phyloP scores from a whole-genome alignment of 148 eudicot genomes.

The Limonium bicolor region DNA sequence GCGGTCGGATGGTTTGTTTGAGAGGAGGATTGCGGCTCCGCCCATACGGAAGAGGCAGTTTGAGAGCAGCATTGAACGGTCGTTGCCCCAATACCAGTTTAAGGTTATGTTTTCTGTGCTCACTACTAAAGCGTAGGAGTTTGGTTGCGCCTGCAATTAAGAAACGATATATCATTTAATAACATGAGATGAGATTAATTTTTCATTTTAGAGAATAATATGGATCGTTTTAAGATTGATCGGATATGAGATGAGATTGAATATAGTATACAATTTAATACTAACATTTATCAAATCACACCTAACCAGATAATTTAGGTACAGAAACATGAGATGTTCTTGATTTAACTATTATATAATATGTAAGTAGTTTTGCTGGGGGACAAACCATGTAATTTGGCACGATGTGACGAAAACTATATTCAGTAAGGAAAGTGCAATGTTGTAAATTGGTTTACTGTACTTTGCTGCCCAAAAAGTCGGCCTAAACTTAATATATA shows the following conservation, averaged over 20 bases:
- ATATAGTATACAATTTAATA: too few species aligned
- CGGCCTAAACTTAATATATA: too few species aligned
- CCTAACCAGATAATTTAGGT: too few species aligned
- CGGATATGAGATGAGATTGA: not conserved
- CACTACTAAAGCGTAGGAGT: conserved; percentile 26
- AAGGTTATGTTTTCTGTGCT: conserved; percentile 35
- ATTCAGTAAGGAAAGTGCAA: too few species aligned
- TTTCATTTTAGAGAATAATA: not conserved
- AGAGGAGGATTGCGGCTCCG: conserved; percentile 30
- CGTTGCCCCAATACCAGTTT: conserved; percentile 33
- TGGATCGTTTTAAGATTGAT: not conserved
- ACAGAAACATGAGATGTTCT: too few species aligned
- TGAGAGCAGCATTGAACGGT: conserved; percentile 29
- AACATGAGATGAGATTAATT: not conserved
- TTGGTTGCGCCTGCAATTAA: conserved; percentile 17
- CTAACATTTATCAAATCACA: too few species aligned
- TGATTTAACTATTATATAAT: too few species aligned
- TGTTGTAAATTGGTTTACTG: too few species aligned
- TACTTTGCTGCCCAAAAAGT: too few species aligned
- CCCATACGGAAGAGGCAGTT: conserved; percentile 34
- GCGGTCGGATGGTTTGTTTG: conserved; percentile 14
- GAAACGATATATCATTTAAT: conserved; percentile 1
- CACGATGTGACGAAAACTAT: too few species aligned
- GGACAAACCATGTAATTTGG: too few species aligned
- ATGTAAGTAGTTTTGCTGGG: too few species aligned